phyloP scores from a whole-genome alignment of 495 filamentous ascomycete species.

The Friedmanniomyces simplex region DNA sequence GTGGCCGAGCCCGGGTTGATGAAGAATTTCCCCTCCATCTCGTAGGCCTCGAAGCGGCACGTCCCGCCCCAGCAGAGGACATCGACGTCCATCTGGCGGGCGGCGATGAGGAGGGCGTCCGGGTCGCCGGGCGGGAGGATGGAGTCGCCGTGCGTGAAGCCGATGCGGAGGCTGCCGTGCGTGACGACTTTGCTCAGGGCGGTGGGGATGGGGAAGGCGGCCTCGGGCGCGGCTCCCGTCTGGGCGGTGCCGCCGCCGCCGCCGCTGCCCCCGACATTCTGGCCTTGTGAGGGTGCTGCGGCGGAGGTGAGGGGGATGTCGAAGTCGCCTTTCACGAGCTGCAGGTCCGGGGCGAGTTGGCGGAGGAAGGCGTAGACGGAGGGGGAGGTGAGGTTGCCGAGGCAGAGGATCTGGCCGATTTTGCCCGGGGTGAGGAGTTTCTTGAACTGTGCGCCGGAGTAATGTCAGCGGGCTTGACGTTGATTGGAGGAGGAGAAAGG shows the following conservation, averaged over 20 bases:
- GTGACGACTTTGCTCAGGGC: constrained; percentile 90
- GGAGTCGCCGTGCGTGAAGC: constrained; percentile 93
- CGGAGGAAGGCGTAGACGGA: constrained; percentile 92
- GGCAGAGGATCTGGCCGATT: constrained; percentile 93
- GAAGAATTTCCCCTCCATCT: constrained; percentile 98
- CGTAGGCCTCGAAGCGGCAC: constrained; percentile 93
- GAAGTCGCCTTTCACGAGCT: constrained; percentile 88
- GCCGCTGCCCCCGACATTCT: not conserved
- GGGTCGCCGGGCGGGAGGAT: constrained; percentile 86
- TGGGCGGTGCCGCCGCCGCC: too few relatives aligned
- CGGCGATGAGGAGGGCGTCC: constrained; percentile 83
- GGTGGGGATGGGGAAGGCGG: constrained; percentile 83
- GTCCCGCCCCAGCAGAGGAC: constrained; percentile 97
- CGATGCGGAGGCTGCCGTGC: constrained; percentile 86
- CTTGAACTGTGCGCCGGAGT: constrained; percentile 64
- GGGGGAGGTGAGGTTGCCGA: constrained; percentile 93
- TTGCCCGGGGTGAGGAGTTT: constrained; percentile 97
- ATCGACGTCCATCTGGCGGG: constrained; percentile 92
- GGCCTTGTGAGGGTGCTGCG: not conserved
- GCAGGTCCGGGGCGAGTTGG: constrained; percentile 80
- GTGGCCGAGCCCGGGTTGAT: constrained; percentile 95
- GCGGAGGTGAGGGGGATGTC: constrained; percentile 46
- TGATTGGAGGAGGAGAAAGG: not conserved
- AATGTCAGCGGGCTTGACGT: not conserved
- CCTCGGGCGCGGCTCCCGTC: constrained; percentile 32